phyloP scores from a whole-genome alignment of 805 yeast species.

The Candida insectorum region DNA sequence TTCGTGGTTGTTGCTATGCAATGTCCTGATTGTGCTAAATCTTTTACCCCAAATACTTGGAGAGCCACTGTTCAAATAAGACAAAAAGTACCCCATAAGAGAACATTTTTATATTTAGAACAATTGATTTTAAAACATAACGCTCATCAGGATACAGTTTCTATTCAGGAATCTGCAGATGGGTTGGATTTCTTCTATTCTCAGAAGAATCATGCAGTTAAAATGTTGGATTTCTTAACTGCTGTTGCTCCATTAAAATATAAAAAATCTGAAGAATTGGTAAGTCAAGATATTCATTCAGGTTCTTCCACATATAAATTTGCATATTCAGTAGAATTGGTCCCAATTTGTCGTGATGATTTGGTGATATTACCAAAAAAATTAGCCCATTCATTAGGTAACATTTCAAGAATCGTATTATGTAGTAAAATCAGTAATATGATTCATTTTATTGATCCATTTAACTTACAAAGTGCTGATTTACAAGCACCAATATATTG shows the following conservation, averaged over 20 bases:
- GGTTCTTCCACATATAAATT: conserved; percentile 87
- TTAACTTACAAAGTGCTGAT: conserved; percentile 74
- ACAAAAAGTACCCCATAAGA: conserved; percentile 94
- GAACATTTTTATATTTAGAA: conserved; percentile 93
- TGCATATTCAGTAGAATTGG: conserved; percentile 88
- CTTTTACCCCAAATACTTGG: conserved; percentile 97
- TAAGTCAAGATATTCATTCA: conserved; percentile 88
- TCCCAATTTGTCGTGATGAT: conserved; percentile 96
- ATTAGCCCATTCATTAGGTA: conserved; percentile 79
- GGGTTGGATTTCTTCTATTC: conserved; percentile 93
- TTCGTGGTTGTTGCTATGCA: conserved; percentile 92
- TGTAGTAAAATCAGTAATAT: conserved; percentile 83
- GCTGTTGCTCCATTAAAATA: conserved; percentile 82
- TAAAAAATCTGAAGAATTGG: conserved; percentile 85
- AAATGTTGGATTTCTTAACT: conserved; percentile 85
- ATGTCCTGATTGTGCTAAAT: conserved; percentile 98
- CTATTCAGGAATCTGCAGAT: conserved; percentile 88
- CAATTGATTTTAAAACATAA: conserved; percentile 89
- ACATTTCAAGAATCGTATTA: conserved; percentile 73
- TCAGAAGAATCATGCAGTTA: conserved; percentile 85
- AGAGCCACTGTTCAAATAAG: conserved; percentile 96
- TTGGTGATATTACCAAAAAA: conserved; percentile 87
- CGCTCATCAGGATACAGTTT: conserved; percentile 91
- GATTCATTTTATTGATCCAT: conserved; percentile 84
- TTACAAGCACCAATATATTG: conserved; percentile 69